A percentile compares a stretch with the other conserved stretches of the same genome.
These are phyloP conservation scores for Clohesyomyces aquaticus DNA, from an alignment of 495 filamentous ascomycete genomes.

Conservation along the genomic window DNA sequence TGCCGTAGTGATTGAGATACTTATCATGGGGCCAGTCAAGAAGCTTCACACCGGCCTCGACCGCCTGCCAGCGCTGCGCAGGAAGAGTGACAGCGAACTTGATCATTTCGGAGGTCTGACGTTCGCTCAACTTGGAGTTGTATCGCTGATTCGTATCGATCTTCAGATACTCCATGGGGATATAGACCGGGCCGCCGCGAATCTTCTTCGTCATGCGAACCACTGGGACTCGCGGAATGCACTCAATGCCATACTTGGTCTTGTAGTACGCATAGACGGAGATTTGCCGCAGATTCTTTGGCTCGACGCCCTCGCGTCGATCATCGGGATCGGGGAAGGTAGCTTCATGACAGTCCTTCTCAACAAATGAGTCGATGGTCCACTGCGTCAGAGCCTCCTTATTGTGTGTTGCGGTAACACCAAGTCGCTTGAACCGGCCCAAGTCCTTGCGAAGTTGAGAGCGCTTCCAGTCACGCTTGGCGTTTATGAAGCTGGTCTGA, in stretches of 20 bases:
- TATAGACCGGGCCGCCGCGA: conserved; percentile 51
- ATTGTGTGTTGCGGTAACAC: conserved; percentile 59
- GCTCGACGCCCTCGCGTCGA: conserved; percentile 34
- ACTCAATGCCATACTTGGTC: conserved; percentile 61
- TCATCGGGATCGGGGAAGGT: conserved; percentile 62
- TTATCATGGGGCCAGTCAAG: conserved; percentile 71
- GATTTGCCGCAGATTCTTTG: conserved; percentile 41
- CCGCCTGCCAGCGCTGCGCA: conserved; percentile 59
- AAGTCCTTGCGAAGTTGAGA: conserved; percentile 56
- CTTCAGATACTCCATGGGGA: conserved; percentile 77
- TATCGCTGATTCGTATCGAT: conserved; percentile 73
- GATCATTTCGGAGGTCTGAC: conserved; percentile 81
- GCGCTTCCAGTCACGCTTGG: conserved; percentile 34
- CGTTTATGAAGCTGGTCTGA: conserved; percentile 10
- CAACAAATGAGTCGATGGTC: conserved; percentile 64
- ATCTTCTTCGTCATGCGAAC: conserved; percentile 68
- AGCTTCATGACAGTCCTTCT: conserved; percentile 57
- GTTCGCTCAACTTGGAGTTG: conserved; percentile 72
- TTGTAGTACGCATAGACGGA: conserved; percentile 70
- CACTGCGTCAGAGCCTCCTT: conserved; percentile 51
- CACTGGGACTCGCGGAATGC: conserved; percentile 66
- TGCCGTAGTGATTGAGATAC: conserved; percentile 67
- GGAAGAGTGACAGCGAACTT: conserved; percentile 77
- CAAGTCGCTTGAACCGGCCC: conserved; percentile 63
- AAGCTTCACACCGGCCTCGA: conserved; percentile 65